A percentile compares a stretch with the other conserved stretches of the same genome.
Conservation (phyloP, 148 eudicot genomes). For the Amaranthus cruentus region DNA sequence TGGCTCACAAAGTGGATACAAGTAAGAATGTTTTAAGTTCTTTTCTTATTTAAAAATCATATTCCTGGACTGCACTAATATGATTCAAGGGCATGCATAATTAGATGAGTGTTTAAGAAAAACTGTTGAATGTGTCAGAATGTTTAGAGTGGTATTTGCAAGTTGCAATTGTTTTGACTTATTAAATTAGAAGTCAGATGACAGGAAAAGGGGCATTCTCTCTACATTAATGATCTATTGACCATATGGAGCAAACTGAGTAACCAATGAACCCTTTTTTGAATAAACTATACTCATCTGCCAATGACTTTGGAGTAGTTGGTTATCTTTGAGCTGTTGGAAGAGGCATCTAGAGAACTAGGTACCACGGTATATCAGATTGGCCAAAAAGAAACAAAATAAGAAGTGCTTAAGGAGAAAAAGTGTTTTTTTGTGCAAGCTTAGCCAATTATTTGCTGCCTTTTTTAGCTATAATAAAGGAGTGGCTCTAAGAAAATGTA, state of each 20-base stretch:
- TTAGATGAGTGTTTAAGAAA: not conserved
- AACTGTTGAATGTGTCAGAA: constrained; percentile 10
- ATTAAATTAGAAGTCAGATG: constrained; percentile 6
- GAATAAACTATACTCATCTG: not conserved
- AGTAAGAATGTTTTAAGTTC: constrained; percentile 6
- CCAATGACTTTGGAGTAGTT: not conserved
- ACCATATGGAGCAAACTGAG: constrained; percentile 11
- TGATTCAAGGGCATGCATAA: constrained; percentile 10
- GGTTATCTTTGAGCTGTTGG: constrained; percentile 7
- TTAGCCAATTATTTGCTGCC: not conserved
- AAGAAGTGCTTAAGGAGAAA: not conserved
- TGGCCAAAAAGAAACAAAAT: not conserved
- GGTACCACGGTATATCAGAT: not conserved
- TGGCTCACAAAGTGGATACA: constrained; percentile 4
- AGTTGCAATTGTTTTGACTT: constrained; percentile 17
- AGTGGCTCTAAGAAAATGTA: constrained; percentile 3
- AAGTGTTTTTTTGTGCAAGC: not conserved
- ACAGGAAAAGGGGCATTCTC: not conserved
- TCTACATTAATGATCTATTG: not conserved
- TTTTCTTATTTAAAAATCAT: not conserved
- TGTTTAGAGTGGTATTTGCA: constrained; percentile 4
- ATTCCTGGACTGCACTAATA: not conserved
- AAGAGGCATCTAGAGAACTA: constrained; percentile 5
- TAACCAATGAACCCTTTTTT: constrained; percentile 1
- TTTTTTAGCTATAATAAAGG: not conserved